Conservation (phyloP, 2,329 filamentous ascomycete species). For the Phyllosticta citrichinensis region DNA sequence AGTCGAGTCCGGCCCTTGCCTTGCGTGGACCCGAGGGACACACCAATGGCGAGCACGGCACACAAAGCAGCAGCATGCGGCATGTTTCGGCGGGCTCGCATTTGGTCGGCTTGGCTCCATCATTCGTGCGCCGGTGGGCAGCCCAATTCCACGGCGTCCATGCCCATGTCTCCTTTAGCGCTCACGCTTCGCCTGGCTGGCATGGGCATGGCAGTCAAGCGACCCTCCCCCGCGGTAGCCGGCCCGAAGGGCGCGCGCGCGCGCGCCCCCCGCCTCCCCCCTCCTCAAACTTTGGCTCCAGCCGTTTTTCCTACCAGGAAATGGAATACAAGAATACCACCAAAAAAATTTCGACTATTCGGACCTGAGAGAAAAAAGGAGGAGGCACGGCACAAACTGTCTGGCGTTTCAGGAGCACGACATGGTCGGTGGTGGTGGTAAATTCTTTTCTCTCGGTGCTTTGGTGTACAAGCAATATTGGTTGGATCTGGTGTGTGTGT, state of each 20-base stretch:
- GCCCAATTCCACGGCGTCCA: slow-evolving; percentile 9
- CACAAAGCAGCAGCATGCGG: background rate
- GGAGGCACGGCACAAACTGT: background rate
- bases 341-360: background rate
- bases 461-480: slow-evolving; percentile 11
- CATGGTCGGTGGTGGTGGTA: background rate
- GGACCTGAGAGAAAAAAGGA: background rate
- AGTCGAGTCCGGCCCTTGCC: slow-evolving; percentile 1
- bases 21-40: background rate
- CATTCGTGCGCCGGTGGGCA: background rate
- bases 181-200: background rate
- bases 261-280: too few relatives aligned
- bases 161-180: slow-evolving; percentile 4
- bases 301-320: background rate
- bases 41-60: slow-evolving; percentile 5
- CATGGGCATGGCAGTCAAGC: background rate
- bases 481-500: background rate
- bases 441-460: slow-evolving; percentile 1
- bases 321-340: background rate
- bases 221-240: background rate
- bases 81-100: slow-evolving; percentile 6
- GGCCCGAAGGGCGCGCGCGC: background rate
- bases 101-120: background rate
- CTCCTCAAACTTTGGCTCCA: background rate
- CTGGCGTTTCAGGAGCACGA: slow-evolving; percentile 10